Evolutionary conservation across 2,329 filamentous ascomycete genomes (phyloP), one percentile per base, ranked within the genome.

Genomic region (Trichoderma harzianum): DNA sequence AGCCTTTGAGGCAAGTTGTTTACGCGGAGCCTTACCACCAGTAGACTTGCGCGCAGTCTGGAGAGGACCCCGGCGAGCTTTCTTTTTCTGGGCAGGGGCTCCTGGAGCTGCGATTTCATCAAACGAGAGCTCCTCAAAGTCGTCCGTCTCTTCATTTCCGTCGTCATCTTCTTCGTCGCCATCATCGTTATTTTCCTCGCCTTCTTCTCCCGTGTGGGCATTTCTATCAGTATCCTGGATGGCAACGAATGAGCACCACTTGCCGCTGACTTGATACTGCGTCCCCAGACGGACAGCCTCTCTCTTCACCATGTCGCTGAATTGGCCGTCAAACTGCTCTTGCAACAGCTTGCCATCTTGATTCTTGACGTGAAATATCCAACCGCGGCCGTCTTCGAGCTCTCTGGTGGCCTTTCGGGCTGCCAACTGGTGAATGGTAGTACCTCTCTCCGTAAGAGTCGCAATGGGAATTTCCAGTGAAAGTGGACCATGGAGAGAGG

Each of bases 191-290:
- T 24, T 30, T 1, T 18, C 32, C 6, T 14, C 69, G 2, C 16
- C 24, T 10, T 26, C 43, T 51, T 66, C 8, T 3, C n/a, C 18
- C n/a, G 21, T 8, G 8, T 3, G 32, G 30, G 63, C 30, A 24
- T 18, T 34, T 5, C 66, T 69, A 7, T 62, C 71, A 1, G 83
- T 79, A 10, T 84, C 81, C 73, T 90, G 84, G 2, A 92, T 84
- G 2, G 92, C 92, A 3, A 94, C 88, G 74, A 94, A 94, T 0
- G 91, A 92, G 76, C 89, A 92, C 87, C 89, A 92, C 77, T 90
- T 92, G 1, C 90, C 88, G 3, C 86, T 88, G 10, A 94, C 87
- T 75, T 93, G 90, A 76, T 89, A 93, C 71, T 85, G 83, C 14
- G 90, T 84, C 0, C 92, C 91, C 0, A 94, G 82, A 0, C 87